Conservation (phyloP, 306 rosid genomes). For the Sesbania bispinosa region DNA sequence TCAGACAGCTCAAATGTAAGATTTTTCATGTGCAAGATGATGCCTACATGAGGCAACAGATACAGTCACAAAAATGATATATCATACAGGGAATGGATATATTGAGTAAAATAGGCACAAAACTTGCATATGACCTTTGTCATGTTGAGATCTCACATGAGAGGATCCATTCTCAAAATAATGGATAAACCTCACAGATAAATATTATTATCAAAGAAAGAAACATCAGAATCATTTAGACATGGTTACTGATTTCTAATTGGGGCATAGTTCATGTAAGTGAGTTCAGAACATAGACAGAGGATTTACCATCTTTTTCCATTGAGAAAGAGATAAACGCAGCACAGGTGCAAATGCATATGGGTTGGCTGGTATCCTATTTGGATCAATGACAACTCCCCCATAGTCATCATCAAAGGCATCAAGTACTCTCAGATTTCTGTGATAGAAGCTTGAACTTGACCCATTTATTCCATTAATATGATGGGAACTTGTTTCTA, state of each 20-base stretch:
- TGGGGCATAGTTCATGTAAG: background rate
- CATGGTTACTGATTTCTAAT: background rate
- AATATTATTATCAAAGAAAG: background rate
- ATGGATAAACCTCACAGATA: background rate
- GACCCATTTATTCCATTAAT: constrained; percentile 58
- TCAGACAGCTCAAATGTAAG: background rate
- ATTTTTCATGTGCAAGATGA: background rate
- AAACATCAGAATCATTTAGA: background rate
- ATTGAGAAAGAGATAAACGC: constrained; percentile 67
- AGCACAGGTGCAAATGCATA: constrained; percentile 52
- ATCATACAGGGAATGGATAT: background rate
- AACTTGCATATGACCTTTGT: background rate
- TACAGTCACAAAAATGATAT: background rate
- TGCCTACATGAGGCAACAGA: background rate
- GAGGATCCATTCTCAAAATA: background rate
- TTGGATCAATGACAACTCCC: constrained; percentile 71
- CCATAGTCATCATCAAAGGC: constrained; percentile 89
- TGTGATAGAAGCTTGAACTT: constrained; percentile 36
- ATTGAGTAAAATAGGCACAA: background rate
- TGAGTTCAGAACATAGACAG: background rate
- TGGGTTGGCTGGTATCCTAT: constrained; percentile 51
- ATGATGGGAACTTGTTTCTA: constrained; percentile 31
- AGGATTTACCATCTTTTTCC: constrained; percentile 59
- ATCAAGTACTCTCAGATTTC: constrained; percentile 53
- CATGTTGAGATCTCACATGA: background rate